Evolutionary conservation across 1,284 basidiomycete genomes (phyloP), one percentile per base, ranked within the genome.

Genomic region (Naganishia liquefaciens): DNA sequence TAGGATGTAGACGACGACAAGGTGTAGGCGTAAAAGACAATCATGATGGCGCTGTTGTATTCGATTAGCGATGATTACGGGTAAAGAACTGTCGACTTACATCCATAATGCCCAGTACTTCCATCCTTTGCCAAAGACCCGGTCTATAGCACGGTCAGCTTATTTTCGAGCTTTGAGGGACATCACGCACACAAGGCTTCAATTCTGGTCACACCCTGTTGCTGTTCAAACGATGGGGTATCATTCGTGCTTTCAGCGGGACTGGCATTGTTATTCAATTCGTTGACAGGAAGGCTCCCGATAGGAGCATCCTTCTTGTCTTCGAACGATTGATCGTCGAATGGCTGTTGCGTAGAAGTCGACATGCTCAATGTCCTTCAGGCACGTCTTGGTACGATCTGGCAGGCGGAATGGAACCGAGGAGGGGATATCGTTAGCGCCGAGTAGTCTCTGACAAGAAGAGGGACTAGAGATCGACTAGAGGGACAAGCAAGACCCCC

Each of bases 41-140:
- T 28, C 47, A 63, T 63, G 42, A 67, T 58, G 39, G 66, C 42
- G 13, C 65, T 66, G 46, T 23, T 19, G 21, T 2, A 39, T 28
- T 7, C 13, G 46, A 11, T 7, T 5, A 37, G 9, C 46, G n/a
- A 23, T 21, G 7, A 7, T n/a, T 33, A 39, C 30, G 9, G 28
- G n/a, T 4, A 21, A 23, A 11, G 30, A 7, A 1, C n/a, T 39
- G 27, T 33, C 5, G 2, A 61, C 65, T 54, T 39, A 66, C 65
- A 67, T 37, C 44, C 63, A 67, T 25, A 67, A 55, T 13, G 44
- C 49, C 62, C 62, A 67, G 37, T 64, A 54, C 57, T 67, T 67
- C 66, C 66, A 67, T 11, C 62, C 66, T 10, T 53, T 47, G n/a
- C 66, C 66, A 39, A 67, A 67, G 28, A 67, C 62, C 7, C 40